A percentile compares a stretch with the other conserved stretches of the same genome.
Evolutionary conservation across 2,329 filamentous ascomycete species (phyloP).

Genomic region (Gnomoniopsis sp.): DNA sequence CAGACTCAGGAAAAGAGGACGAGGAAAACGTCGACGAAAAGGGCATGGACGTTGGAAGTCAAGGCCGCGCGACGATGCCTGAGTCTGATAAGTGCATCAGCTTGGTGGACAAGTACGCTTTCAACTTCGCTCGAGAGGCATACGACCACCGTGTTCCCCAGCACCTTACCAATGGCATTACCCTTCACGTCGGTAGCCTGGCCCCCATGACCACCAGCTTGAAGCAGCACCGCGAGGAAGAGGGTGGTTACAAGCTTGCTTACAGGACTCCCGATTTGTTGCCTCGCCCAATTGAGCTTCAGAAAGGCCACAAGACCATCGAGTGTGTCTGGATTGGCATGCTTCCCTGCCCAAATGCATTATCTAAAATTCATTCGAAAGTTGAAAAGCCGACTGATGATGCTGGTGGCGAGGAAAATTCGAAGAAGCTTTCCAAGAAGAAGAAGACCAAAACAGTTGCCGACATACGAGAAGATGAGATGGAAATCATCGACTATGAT

Average conservation of each 20-base stretch:
- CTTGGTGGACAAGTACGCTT: slow-evolving; percentile 7
- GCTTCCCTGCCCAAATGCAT: neutral
- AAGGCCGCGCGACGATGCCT: neutral
- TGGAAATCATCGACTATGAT: slow-evolving; percentile 19
- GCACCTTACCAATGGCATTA: neutral
- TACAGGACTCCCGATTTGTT: neutral
- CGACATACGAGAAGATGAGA: neutral
- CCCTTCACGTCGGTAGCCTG: neutral
- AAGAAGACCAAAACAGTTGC: neutral
- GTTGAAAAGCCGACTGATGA: neutral
- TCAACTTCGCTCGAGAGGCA: neutral
- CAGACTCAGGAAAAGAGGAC: neutral
- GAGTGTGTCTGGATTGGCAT: slow-evolving; percentile 12
- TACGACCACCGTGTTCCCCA: slow-evolving; percentile 4
- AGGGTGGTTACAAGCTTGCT: neutral
- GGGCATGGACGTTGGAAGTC: neutral
- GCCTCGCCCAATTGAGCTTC: neutral
- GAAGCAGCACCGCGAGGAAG: neutral
- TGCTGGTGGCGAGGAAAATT: neutral
- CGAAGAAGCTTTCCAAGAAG: neutral
- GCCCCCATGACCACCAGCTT: neutral
- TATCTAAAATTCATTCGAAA: neutral
- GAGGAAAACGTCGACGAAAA: neutral
- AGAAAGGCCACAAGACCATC: neutral
- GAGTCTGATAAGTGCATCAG: neutral